Base-by-base conservation (phyloP, 345 rosid species). In the Lumnitzera racemosa region DNA sequence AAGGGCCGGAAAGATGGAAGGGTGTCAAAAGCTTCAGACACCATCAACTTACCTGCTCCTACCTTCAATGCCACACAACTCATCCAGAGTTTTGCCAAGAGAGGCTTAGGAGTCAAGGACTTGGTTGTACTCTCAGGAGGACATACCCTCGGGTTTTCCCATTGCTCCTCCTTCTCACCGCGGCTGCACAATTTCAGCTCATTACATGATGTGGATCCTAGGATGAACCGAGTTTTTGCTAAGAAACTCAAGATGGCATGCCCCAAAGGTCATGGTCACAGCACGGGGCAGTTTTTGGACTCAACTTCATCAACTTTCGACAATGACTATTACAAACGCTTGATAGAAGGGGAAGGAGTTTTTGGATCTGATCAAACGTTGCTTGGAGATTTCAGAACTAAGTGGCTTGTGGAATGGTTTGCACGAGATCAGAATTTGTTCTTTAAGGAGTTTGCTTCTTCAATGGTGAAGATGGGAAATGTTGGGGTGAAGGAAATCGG, bases 1-100 rank as follows among this genome's bases (percentile, higher is more conserved):
- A 88, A 88, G 74, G 95, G 98, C 56, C 72, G 95, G 58, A 88
- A 86, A 78, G 98, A 88, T 59, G 96, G 98, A 51, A 80, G 83
- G 20, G 55, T 76, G 20, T 91, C 96, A 0, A 80, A 53, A 65
- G 91, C 91, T 49, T 74, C 60, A 12, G 94, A 86, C 25, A 88
- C 96, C 2, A 47, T 66, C 20, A 82, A 74, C 67, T 72, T 91
- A 65, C 96, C 96, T 51, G 81, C 83, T 23, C 96, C 98, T 68
- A 79, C 79, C 15, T 82, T 82, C 76, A 84, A 86, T 20, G 85
- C 66, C 5, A 62, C 86, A 1, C 91, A 78, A 64, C 83, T 91
- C 55, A 81, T 82, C 60, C 89, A 82, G 64, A 84, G 88, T 78
- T 91, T 88, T 61, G 81, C 72, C 3, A 47, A 68, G 48, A 80